A percentile compares a stretch with the other conserved stretches of the same genome.
These are phyloP conservation scores for Cladosporium sp. DNA, from an alignment of 2,329 filamentous ascomycete species.

Conservation along the genomic window DNA sequence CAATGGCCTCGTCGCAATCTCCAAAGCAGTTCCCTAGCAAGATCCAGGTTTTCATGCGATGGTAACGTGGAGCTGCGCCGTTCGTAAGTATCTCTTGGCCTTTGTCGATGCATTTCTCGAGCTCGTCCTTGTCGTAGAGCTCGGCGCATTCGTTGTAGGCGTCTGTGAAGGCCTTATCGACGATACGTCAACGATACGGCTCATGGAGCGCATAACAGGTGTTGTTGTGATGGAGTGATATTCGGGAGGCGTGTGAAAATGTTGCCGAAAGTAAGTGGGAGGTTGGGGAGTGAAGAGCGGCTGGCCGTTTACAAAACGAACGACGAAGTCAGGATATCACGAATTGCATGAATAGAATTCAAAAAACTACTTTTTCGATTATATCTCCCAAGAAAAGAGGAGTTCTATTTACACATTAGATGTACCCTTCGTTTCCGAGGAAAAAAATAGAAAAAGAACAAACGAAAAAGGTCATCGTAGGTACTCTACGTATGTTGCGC, in stretches of 20 bases:
- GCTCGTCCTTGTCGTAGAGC: background rate
- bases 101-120: background rate
- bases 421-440: background rate
- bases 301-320: too few species aligned
- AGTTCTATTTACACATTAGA: background rate
- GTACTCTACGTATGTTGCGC: background rate
- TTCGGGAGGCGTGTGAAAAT: too few species aligned
- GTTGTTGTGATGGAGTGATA: too few species aligned
- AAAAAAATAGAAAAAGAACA: background rate
- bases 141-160: background rate
- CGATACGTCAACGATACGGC: background rate
- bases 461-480: background rate
- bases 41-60: background rate
- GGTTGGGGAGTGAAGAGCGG: too few species aligned
- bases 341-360: background rate
- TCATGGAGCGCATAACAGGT: background rate
- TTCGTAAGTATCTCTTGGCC: background rate
- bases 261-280: too few species aligned
- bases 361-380: background rate
- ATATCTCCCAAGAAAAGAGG: background rate
- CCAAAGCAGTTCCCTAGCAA: background rate
- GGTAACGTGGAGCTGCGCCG: background rate
- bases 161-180: background rate
- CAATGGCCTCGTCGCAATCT: background rate
- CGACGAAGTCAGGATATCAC: background rate